These are phyloP conservation scores for Tylopilus subfusipes DNA, from an alignment of 768 basidiomycete species.

Conservation along the genomic window DNA sequence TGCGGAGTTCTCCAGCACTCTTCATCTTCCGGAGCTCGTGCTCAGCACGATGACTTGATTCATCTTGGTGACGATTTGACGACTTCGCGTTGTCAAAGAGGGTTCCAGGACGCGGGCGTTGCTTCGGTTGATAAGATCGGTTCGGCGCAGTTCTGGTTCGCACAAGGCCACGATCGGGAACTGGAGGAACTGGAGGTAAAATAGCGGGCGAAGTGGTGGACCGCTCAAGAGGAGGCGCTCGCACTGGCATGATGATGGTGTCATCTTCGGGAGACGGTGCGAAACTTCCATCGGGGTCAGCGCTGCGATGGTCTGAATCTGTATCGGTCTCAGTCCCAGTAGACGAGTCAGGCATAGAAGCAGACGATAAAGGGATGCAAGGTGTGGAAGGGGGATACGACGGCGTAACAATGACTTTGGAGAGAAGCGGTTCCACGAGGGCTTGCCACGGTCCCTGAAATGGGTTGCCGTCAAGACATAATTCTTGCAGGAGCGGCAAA, in stretches of 20 bases:
- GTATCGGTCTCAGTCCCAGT: slow-evolving; percentile 46
- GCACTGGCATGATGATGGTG: slow-evolving; percentile 67
- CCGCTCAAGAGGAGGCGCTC: slow-evolving; percentile 51
- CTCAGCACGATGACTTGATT: slow-evolving; percentile 43
- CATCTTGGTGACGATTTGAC: slow-evolving; percentile 31
- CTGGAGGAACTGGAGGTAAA: slow-evolving; percentile 19
- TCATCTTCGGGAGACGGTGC: slow-evolving; percentile 52
- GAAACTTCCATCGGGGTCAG: slow-evolving; percentile 31
- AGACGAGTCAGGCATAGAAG: slow-evolving; percentile 43
- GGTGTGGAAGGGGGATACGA: slow-evolving; percentile 66
- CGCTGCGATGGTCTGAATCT: slow-evolving; percentile 52
- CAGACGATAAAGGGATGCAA: slow-evolving; percentile 49
- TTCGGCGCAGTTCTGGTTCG: slow-evolving; percentile 75
- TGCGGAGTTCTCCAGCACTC: slow-evolving; percentile 76
- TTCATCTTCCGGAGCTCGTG: slow-evolving; percentile 79
- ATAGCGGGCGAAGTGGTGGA: slow-evolving; percentile 49
- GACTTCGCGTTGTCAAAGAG: slow-evolving; percentile 22
- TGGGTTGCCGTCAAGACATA: slow-evolving; percentile 94
- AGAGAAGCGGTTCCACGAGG: slow-evolving; percentile 79
- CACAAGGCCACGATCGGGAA: slow-evolving; percentile 45
- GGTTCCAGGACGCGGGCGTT: slow-evolving; percentile 35
- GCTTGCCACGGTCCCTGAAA: slow-evolving; percentile 94
- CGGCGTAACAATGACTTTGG: slow-evolving; percentile 57
- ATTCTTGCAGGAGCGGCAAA: slow-evolving; percentile 75
- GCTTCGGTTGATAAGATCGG: slow-evolving; percentile 47